Percentiles rank a stretch among this genome's conserved stretches.
These are phyloP conservation scores for Vigna hirtella DNA, from an alignment of 306 rosid genomes.

Conservation along the genomic window DNA sequence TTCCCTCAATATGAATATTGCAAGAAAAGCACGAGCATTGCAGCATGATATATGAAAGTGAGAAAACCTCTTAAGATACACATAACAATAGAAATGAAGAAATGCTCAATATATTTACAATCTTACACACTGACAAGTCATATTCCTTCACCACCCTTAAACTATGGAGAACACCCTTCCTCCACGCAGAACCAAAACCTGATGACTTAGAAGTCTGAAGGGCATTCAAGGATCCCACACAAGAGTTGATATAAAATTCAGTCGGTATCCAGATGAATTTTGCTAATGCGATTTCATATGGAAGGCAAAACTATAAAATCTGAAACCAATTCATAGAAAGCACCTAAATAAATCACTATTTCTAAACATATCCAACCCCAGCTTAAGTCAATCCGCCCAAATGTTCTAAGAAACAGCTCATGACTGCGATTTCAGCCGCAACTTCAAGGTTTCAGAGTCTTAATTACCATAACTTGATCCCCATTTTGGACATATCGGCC, in stretches of 20 bases:
- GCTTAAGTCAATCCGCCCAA: neutral
- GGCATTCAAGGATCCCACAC: neutral
- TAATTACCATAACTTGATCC: neutral
- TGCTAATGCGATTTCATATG: neutral
- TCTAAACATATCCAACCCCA: slow-evolving; percentile 7
- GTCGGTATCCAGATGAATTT: neutral
- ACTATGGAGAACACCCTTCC: slow-evolving; percentile 4
- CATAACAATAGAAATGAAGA: neutral
- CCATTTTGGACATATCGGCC: neutral
- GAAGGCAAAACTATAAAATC: neutral
- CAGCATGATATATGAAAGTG: slow-evolving; percentile 26
- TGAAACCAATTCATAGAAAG: neutral
- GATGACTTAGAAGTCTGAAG: neutral
- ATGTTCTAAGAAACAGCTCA: neutral
- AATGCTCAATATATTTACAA: neutral
- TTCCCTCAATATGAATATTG: neutral
- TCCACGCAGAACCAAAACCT: slow-evolving; percentile 7
- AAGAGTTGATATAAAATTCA: neutral
- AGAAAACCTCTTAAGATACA: neutral
- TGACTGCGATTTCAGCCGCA: neutral
- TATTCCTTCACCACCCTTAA: slow-evolving; percentile 21
- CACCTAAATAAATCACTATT: neutral
- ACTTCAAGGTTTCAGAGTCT: neutral
- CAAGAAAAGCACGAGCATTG: neutral
- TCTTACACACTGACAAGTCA: neutral